Conservation (phyloP, 2,329 filamentous ascomycete genomes). For the Botrytis galanthina region DNA sequence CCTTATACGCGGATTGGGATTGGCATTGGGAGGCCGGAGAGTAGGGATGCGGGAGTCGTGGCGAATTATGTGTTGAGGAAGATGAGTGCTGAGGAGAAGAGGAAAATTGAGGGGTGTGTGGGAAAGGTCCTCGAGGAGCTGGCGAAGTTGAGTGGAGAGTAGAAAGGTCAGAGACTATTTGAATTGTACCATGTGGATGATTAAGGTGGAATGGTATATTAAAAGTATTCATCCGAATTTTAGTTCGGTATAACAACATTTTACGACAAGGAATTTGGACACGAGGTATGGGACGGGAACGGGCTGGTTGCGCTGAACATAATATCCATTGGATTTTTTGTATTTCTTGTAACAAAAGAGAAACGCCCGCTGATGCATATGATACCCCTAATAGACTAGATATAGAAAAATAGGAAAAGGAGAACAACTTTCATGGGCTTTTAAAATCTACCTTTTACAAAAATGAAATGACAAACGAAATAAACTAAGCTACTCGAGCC, state of each 20-base stretch:
- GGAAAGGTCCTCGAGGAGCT: conserved; percentile 34
- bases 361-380: conserved; percentile 15
- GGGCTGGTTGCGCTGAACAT: background rate
- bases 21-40: conserved; percentile 81
- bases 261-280: background rate
- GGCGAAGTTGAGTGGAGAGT: conserved; percentile 26
- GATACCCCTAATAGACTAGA: conserved; percentile 16
- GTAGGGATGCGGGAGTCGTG: conserved; percentile 65
- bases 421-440: background rate
- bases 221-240: background rate
- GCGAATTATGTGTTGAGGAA: conserved; percentile 69
- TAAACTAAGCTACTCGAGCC: conserved; percentile 29
- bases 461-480: conserved; percentile 16
- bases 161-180: background rate
- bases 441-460: conserved; percentile 8
- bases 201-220: background rate
- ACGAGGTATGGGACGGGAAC: background rate
- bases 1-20: conserved; percentile 65
- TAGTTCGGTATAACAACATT: background rate
- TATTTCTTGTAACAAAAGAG: conserved; percentile 13
- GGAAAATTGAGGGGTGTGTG: conserved; percentile 33
- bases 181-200: background rate
- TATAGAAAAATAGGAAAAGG: background rate
- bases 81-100: conserved; percentile 34
- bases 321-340: background rate